phyloP scores from a whole-genome alignment of 306 rosid genomes.

The Vigna trinervia region DNA sequence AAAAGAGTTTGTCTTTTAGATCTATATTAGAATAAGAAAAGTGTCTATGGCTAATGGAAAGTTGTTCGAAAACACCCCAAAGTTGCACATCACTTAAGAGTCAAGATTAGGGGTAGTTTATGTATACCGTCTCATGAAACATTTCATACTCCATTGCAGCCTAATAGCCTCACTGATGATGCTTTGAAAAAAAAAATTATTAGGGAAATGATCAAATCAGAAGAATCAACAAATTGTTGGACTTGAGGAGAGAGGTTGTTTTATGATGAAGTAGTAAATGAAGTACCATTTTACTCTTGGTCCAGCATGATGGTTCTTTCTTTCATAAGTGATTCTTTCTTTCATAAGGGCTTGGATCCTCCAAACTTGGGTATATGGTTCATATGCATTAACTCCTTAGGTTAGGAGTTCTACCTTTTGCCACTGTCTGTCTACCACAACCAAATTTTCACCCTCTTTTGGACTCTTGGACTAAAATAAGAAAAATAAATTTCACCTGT shows the following conservation, averaged over 20 bases:
- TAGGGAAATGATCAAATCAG: not conserved
- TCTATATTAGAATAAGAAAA: too few relatives aligned
- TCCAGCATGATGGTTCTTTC: constrained; percentile 1
- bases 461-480: not conserved
- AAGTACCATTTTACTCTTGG: not conserved
- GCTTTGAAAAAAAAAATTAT: not conserved
- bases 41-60: too few relatives aligned
- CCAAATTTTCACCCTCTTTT: not conserved
- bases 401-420: constrained; percentile 10
- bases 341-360: not conserved
- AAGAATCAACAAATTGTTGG: not conserved
- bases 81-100: too few relatives aligned
- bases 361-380: not conserved
- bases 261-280: not conserved
- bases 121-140: too few relatives aligned
- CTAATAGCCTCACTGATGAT: too few relatives aligned
- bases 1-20: too few relatives aligned
- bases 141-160: too few relatives aligned
- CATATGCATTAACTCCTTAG: not conserved
- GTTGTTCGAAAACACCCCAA: too few relatives aligned
- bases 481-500: not conserved
- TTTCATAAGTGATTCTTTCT: not conserved
- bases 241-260: not conserved
- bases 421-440: not conserved
- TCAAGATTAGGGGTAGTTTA: too few relatives aligned